phyloP scores from a whole-genome alignment of 306 rosid species.

The Herpetospermum pedunculosum region DNA sequence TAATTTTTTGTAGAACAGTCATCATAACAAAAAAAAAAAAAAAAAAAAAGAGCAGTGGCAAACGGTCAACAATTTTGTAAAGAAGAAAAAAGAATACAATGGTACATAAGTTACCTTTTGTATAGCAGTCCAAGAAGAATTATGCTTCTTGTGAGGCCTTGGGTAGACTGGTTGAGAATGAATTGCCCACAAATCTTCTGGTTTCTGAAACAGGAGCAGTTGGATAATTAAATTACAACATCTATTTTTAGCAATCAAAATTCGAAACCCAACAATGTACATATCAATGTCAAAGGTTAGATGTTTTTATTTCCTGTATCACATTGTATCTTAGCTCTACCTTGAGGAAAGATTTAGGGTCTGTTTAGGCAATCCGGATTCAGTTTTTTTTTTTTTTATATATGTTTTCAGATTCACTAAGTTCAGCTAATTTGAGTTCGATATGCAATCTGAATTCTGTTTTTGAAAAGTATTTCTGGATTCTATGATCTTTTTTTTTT shows the following conservation, averaged over 20 bases:
- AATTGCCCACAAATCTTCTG: slow-evolving; percentile 93
- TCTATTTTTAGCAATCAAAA: not conserved
- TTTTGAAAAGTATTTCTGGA: no score
- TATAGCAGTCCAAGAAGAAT: slow-evolving; percentile 80
- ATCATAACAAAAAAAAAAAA: not conserved
- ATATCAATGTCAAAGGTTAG: not conserved
- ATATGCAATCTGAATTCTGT: no score
- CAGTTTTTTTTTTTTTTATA: no score
- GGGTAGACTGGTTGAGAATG: slow-evolving; percentile 82
- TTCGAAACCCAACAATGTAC: not conserved
- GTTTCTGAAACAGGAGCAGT: slow-evolving; percentile 39
- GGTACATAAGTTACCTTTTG: slow-evolving; percentile 42
- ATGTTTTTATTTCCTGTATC: not conserved
- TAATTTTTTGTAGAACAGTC: not conserved
- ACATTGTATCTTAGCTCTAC: not conserved
- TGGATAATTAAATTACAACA: not conserved
- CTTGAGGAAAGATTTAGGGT: slow-evolving; percentile 1
- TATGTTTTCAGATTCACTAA: no score
- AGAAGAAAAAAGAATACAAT: not conserved
- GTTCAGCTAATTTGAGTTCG: no score
- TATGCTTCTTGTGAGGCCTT: slow-evolving; percentile 72
- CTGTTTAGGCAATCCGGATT: no score
- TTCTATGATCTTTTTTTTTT: no score
- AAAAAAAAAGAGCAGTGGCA: not conserved
- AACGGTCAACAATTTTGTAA: not conserved